Evolutionary conservation across 495 filamentous ascomycete genomes (phyloP).

Genomic region (Aspergillus sparsus): DNA sequence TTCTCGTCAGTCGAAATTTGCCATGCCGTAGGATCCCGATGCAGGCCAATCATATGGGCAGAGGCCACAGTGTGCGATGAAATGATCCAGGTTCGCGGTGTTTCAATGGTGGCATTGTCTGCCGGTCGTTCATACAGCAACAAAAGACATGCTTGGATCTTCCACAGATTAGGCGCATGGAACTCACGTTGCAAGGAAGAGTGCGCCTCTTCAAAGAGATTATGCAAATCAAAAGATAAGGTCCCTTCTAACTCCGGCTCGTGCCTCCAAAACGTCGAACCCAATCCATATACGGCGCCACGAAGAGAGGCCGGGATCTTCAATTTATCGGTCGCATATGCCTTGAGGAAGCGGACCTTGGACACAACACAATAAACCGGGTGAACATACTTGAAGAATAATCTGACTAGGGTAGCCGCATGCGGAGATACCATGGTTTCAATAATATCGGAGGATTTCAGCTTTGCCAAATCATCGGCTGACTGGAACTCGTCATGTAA

Average conservation of each 20-base stretch:
- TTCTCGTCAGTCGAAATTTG: slow-evolving; percentile 5
- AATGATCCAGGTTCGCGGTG: slow-evolving; percentile 10
- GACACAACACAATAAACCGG: slow-evolving; percentile 12
- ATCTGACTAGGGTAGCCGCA: neutral
- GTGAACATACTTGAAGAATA: slow-evolving; percentile 16
- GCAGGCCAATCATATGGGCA: slow-evolving; percentile 9
- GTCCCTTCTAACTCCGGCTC: slow-evolving; percentile 1
- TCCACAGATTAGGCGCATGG: slow-evolving; percentile 10
- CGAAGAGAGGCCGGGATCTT: slow-evolving; percentile 7
- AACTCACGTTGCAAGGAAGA: slow-evolving; percentile 13
- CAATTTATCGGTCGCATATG: neutral
- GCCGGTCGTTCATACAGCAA: slow-evolving; percentile 10
- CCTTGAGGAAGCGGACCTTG: slow-evolving; percentile 9
- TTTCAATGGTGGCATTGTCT: slow-evolving; percentile 14
- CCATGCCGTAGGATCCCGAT: slow-evolving; percentile 7
- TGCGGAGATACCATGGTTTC: slow-evolving; percentile 14
- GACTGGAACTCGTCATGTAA: slow-evolving; percentile 12
- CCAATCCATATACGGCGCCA: slow-evolving; percentile 6
- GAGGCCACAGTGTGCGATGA: slow-evolving; percentile 7
- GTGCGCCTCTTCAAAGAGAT: slow-evolving; percentile 8
- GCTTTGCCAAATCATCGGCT: neutral
- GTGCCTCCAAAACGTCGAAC: slow-evolving; percentile 11
- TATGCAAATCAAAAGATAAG: slow-evolving; percentile 7
- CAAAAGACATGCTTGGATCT: slow-evolving; percentile 7
- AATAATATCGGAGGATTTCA: slow-evolving; percentile 1